Conservation (phyloP, 1,284 basidiomycete genomes). For the Austropuccinia psidii region DNA sequence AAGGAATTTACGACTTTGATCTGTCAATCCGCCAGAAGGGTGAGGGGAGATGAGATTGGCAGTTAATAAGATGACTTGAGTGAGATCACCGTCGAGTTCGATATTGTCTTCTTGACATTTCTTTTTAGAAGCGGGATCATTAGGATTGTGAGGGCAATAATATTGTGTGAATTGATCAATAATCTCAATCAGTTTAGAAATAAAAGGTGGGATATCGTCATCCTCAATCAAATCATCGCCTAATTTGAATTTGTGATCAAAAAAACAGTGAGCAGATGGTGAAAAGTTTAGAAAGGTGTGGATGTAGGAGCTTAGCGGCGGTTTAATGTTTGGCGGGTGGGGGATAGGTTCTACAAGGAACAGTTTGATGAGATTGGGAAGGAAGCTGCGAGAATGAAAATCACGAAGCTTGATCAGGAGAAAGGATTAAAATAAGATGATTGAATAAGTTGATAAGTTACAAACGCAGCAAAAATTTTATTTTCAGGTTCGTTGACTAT, state of each 20-base stretch:
- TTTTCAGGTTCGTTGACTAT: not conserved
- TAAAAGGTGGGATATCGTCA: constrained; percentile 1
- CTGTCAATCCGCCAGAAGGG: not conserved
- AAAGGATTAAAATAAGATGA: no score
- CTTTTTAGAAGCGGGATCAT: not conserved
- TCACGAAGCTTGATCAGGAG: not conserved
- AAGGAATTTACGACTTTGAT: not conserved
- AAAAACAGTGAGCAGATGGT: not conserved
- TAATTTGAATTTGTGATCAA: not conserved
- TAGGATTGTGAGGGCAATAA: constrained; percentile 20
- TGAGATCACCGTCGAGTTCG: constrained; percentile 24
- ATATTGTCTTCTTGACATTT: constrained; percentile 10
- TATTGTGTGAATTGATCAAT: constrained; percentile 16
- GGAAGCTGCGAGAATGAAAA: not conserved
- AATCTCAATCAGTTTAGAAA: constrained; percentile 4
- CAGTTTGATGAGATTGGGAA: constrained; percentile 19
- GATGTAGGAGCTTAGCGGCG: constrained; percentile 17
- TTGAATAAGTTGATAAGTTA: not conserved
- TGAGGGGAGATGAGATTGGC: constrained; percentile 16
- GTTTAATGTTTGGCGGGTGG: constrained; percentile 6
- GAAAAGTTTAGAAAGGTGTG: constrained; percentile 31
- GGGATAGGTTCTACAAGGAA: constrained; percentile 9
- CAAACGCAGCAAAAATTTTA: constrained; percentile 21
- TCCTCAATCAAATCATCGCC: not conserved
- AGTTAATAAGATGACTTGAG: constrained; percentile 19